These are phyloP conservation scores for Fraxinus sp. DNA, from an alignment of 305 asterid species.

Conservation along the genomic window DNA sequence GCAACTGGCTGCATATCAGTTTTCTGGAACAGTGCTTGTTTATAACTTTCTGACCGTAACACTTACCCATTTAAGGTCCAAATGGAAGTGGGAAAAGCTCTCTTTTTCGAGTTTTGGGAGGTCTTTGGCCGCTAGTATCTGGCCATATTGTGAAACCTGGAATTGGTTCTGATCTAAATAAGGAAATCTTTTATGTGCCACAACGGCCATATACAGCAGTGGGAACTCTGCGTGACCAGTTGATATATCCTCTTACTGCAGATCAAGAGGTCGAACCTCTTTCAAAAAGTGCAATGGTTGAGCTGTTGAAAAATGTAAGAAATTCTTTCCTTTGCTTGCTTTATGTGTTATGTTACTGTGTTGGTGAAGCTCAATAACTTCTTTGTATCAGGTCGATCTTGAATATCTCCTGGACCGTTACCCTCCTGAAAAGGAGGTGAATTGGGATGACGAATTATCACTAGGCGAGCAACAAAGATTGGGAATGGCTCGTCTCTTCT, in stretches of 20 bases:
- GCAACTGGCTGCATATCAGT: slow-evolving; percentile 18
- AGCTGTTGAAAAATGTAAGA: slow-evolving; percentile 86
- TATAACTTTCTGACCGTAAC: slow-evolving; percentile 20
- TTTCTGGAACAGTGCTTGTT: slow-evolving; percentile 12
- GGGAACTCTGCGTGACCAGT: slow-evolving; percentile 97
- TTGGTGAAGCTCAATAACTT: slow-evolving; percentile 10
- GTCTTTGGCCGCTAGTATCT: slow-evolving; percentile 96
- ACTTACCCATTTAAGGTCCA: slow-evolving; percentile 65
- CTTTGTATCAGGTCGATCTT: slow-evolving; percentile 78
- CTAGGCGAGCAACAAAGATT: slow-evolving; percentile 96
- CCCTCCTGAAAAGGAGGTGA: slow-evolving; percentile 91
- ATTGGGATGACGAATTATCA: slow-evolving; percentile 97
- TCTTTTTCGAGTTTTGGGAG: slow-evolving; percentile 95
- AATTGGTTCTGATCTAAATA: slow-evolving; percentile 95
- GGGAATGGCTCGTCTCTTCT: slow-evolving; percentile 99
- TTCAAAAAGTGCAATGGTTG: slow-evolving; percentile 77
- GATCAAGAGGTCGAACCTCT: slow-evolving; percentile 79
- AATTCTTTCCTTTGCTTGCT: slow-evolving; percentile 21
- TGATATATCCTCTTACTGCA: slow-evolving; percentile 90
- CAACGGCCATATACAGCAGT: slow-evolving; percentile 98
- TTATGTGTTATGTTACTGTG: slow-evolving; percentile 18
- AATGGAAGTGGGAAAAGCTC: slow-evolving; percentile 99
- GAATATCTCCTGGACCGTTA: slow-evolving; percentile 93
- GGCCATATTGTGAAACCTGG: slow-evolving; percentile 98
- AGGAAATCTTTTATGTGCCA: slow-evolving; percentile 97